These are phyloP conservation scores for Ceratocystis albifundus DNA, from an alignment of 2,329 filamentous ascomycete species.

Conservation along the genomic window DNA sequence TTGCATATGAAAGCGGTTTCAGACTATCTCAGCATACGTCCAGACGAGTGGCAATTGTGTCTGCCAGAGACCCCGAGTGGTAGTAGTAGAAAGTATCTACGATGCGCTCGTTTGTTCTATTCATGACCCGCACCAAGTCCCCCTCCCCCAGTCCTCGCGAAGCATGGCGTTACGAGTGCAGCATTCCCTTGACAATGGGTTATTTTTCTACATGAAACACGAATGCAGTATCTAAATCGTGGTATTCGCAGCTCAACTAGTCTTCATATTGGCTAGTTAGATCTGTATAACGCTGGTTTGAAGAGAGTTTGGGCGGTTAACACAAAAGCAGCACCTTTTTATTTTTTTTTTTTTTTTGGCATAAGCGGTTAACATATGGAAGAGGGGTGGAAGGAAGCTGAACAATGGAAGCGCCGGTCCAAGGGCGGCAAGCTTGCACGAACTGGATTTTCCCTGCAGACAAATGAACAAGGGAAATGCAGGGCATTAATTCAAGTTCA, in stretches of 20 bases:
- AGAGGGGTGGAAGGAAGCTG: conserved; percentile 15
- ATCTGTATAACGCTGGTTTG: conserved; percentile 12
- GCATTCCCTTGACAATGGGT: not conserved
- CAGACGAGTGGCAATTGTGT: not conserved
- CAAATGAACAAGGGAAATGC: not conserved
- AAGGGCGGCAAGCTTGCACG: conserved; percentile 22
- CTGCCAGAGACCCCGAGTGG: not conserved
- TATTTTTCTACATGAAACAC: conserved; percentile 12
- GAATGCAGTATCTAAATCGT: conserved; percentile 10
- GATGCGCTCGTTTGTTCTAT: not conserved
- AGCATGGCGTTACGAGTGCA: not conserved
- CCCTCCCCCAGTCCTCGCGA: not conserved
- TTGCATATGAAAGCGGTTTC: conserved; percentile 10
- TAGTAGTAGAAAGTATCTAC: not conserved
- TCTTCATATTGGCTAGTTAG: conserved; percentile 15
- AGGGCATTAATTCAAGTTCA: not conserved
- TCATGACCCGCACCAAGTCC: not conserved
- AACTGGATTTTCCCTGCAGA: not conserved
- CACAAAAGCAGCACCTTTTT: not conserved
- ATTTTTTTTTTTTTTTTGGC: conserved; percentile 15
- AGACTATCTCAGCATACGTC: not conserved
- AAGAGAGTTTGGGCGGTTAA: conserved; percentile 14
- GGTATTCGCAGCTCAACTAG: not conserved
- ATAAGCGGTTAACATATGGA: conserved; percentile 15
- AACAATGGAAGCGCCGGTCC: conserved; percentile 23